phyloP scores from a whole-genome alignment of 352 stramenopile genomes.

The Phytophthora sp. region DNA sequence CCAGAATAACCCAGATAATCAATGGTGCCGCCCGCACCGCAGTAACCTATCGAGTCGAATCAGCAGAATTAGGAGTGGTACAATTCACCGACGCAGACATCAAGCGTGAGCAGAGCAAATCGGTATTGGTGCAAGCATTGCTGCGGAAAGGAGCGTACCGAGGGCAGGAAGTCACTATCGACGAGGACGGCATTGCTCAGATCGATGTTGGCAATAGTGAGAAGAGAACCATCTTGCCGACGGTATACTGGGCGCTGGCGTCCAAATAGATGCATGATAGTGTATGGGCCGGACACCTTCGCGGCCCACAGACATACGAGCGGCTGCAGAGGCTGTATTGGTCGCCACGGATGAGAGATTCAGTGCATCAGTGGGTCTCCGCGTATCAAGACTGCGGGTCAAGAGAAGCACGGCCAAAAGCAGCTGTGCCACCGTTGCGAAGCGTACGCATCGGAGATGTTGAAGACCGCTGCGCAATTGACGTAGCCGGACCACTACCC shows the following conservation, averaged over 20 bases:
- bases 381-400: slow-evolving; percentile 7
- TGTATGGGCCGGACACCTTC: slow-evolving; percentile 8
- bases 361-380: background rate
- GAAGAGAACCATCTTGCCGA: background rate
- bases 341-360: background rate
- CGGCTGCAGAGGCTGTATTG: background rate
- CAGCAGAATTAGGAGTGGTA: background rate
- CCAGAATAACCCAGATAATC: too few species aligned
- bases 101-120: background rate
- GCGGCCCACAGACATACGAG: background rate
- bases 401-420: background rate
- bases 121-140: background rate
- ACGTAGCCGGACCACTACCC: slow-evolving; percentile 9
- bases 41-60: background rate
- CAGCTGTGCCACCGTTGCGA: background rate
- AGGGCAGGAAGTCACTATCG: background rate
- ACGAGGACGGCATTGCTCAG: background rate
- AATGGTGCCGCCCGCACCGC: too few species aligned
- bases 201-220: background rate
- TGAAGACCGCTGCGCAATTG: slow-evolving; percentile 9
- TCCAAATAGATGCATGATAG: slow-evolving; percentile 18
- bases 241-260: background rate
- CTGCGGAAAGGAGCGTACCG: background rate
- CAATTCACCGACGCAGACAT: slow-evolving; percentile 8
- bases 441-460: slow-evolving; percentile 2